Base-by-base conservation (phyloP, 768 basidiomycete genomes). In the Phylloporus sp. region DNA sequence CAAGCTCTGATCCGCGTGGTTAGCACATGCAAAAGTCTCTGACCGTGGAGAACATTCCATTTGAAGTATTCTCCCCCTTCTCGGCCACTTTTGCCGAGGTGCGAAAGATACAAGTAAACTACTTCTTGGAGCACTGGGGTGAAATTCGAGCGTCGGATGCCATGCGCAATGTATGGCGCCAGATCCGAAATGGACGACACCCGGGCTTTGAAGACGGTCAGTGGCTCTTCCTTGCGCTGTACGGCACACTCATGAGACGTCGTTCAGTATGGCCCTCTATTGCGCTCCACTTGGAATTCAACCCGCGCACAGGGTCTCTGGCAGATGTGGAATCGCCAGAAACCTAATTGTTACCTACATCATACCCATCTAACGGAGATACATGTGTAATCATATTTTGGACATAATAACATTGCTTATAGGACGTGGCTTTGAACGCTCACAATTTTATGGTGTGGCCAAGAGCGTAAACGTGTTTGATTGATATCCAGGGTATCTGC, bases 161-260 rank as follows among this genome's bases (percentile, higher is more conserved):
- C 11, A 90, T 93, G 88, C 78, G 77, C 44, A 77, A 75, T 52
- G 84, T 93, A 5, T 92, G 89, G 86, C 77, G 82, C 46, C 87
- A 91, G 65, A 90, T 94, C 33, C 74, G 91, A 45, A 74, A 79
- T 38, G 90, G 90, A 35, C 75, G 86, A 27, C 86, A 91, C 61
- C 85, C 88, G 15, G 90, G 90, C 1, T 92, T 91, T 59, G 90
- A 91, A 67, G 87, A 90, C 75, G 84, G 85, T 84, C 14, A 9
- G 69, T 61, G 14, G 9, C 6, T 28, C 24, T 51, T 27, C 24
- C 18, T 44, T 23, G 33, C 33, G 27, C 22, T 28, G 9, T 23
- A 17, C n/a, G 31, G 31, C n/a, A 7, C 38, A 7, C 38, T 50
- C 44, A 71, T n/a, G 4, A 9, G 3, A 26, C 2, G 35, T 46